phyloP scores from a whole-genome alignment of 2,329 filamentous ascomycete species.

The Beauveria scarabaeidicola region DNA sequence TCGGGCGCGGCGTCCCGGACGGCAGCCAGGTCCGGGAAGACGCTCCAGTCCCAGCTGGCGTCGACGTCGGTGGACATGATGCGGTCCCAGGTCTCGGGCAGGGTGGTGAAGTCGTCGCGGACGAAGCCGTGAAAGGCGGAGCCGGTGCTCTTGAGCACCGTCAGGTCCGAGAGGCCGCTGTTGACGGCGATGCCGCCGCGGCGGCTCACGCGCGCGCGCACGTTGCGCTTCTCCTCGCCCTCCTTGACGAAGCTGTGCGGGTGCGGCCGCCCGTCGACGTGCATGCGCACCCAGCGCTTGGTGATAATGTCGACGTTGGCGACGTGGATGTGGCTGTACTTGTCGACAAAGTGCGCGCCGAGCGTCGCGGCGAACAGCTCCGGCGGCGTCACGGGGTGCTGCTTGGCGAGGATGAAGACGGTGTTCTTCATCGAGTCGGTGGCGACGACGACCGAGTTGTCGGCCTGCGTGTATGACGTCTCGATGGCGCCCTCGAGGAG shows the following conservation, averaged over 20 bases:
- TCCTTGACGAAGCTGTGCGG: conserved; percentile 93
- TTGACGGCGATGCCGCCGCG: conserved; percentile 63
- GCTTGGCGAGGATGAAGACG: conserved; percentile 89
- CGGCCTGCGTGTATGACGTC: conserved; percentile 78
- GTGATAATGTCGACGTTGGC: conserved; percentile 76
- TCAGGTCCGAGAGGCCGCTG: conserved; percentile 70
- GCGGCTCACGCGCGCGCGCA: conserved; percentile 62
- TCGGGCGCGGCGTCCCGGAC: conserved; percentile 54
- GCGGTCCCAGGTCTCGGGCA: conserved; percentile 87
- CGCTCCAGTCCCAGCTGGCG: conserved; percentile 76
- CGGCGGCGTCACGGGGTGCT: conserved; percentile 83
- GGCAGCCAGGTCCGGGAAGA: conserved; percentile 56
- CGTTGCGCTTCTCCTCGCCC: conserved; percentile 76
- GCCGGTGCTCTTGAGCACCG: conserved; percentile 92
- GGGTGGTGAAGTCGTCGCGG: conserved; percentile 84
- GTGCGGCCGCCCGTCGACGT: conserved; percentile 78
- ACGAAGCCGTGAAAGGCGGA: conserved; percentile 95
- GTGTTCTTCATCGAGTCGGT: conserved; percentile 99
- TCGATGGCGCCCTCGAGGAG: conserved; percentile 91
- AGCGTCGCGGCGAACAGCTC: conserved; percentile 85
- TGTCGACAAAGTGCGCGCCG: conserved; percentile 79
- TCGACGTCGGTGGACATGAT: conserved; percentile 93
- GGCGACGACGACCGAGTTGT: conserved; percentile 91
- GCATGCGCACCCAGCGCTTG: conserved; percentile 88
- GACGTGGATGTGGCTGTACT: conserved; percentile 77